Percentiles rank a stretch among this genome's conserved stretches.
Evolutionary conservation across 164 flowering plant genomes (phyloP).

Genomic region (Liquidambar formosana): DNA sequence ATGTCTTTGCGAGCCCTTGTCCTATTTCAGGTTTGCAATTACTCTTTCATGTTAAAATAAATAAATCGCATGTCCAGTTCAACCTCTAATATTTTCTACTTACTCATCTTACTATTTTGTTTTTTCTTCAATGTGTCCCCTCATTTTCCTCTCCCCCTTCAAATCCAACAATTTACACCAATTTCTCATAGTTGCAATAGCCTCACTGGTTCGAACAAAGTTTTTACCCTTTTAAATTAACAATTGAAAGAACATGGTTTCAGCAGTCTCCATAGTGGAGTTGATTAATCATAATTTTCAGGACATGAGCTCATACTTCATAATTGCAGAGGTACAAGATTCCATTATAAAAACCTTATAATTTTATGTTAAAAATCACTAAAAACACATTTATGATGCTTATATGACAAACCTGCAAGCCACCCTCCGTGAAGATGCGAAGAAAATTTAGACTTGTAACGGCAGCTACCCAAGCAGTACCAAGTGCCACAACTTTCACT

Average conservation of each 20-base stretch:
- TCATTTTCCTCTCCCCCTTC: background rate
- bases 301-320: background rate
- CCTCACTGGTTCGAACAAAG: background rate
- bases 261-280: background rate
- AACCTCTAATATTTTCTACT: background rate
- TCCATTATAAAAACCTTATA: background rate
- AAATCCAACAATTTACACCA: background rate
- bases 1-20: background rate
- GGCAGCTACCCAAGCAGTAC: constrained; percentile 91
- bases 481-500: constrained; percentile 92
- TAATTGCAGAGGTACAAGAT: background rate
- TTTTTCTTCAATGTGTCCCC: background rate
- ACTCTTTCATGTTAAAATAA: background rate
- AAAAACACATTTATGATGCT: background rate
- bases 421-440: constrained; percentile 93
- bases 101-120: background rate
- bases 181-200: background rate
- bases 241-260: background rate
- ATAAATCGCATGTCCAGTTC: background rate
- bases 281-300: background rate
- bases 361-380: background rate
- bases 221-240: background rate
- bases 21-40: background rate
- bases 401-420: constrained; percentile 77
- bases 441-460: constrained; percentile 81